Evolutionary conservation across 2,329 filamentous ascomycete genomes (phyloP).

Genomic region (Atkinsonella texensis): DNA sequence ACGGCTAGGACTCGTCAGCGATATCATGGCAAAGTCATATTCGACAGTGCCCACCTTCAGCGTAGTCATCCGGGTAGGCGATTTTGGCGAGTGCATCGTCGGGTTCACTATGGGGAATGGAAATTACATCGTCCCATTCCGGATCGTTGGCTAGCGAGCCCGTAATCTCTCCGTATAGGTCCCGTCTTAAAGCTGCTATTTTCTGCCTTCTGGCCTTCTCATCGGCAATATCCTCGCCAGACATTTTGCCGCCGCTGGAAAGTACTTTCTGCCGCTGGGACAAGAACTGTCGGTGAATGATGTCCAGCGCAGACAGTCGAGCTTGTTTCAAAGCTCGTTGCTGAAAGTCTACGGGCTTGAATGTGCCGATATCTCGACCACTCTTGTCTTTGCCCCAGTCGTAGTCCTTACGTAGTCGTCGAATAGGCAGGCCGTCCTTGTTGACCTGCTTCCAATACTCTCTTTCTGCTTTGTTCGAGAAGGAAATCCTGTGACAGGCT

Average conservation of each 20-base stretch:
- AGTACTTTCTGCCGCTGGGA: constrained; percentile 22
- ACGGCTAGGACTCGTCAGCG: constrained; percentile 45
- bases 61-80: constrained; percentile 80
- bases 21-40: not conserved
- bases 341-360: constrained; percentile 33
- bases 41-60: constrained; percentile 45
- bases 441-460: constrained; percentile 46
- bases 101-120: constrained; percentile 75
- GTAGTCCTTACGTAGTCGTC: constrained; percentile 27
- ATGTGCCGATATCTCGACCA: constrained; percentile 37
- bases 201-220: constrained; percentile 36
- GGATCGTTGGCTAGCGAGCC: constrained; percentile 47
- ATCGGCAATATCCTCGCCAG: constrained; percentile 28
- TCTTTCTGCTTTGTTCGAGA: constrained; percentile 37
- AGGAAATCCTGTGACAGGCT: constrained; percentile 21
- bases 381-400: constrained; percentile 39
- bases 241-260: constrained; percentile 14
- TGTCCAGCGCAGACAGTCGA: constrained; percentile 29
- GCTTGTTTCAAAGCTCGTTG: constrained; percentile 29
- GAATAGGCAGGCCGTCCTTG: constrained; percentile 38
- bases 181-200: constrained; percentile 38
- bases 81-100: constrained; percentile 81
- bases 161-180: constrained; percentile 39
- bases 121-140: constrained; percentile 72
- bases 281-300: constrained; percentile 33